A percentile compares a stretch with the other conserved stretches of the same genome.
These are phyloP conservation scores for Blastocystis sp. DNA, from an alignment of 352 stramenopile species.

Conservation along the genomic window DNA sequence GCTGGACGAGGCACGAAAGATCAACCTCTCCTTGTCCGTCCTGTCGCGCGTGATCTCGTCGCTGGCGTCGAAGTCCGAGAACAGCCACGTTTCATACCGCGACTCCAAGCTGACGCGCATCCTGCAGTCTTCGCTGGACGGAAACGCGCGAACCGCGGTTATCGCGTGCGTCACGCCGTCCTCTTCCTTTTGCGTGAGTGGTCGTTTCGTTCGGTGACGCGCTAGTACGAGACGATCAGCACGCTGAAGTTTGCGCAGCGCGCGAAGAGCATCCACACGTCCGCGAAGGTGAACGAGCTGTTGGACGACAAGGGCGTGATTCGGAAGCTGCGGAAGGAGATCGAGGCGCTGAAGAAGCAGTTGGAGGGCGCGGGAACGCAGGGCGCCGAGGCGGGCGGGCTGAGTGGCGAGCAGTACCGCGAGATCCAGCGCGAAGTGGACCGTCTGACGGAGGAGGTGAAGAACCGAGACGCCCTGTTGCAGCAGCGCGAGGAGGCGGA, in stretches of 20 bases:
- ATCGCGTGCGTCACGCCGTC: conserved; percentile 92
- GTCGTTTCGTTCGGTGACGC: conserved; percentile 61
- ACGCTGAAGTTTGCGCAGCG: conserved; percentile 89
- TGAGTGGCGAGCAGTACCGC: not conserved
- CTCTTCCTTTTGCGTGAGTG: conserved; percentile 37
- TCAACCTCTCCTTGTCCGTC: conserved; percentile 93
- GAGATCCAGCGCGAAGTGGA: not conserved
- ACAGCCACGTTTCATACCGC: conserved; percentile 90
- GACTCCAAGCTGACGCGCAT: conserved; percentile 97
- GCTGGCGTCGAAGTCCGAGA: conserved; percentile 76
- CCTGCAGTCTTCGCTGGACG: conserved; percentile 91
- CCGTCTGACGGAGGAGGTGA: too few relatives aligned
- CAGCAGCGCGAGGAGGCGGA: conserved; percentile 69
- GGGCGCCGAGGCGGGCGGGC: too few relatives aligned
- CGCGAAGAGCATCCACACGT: conserved; percentile 87
- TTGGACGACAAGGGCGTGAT: conserved; percentile 88
- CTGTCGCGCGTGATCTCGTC: conserved; percentile 90
- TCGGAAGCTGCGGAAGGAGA: conserved; percentile 84
- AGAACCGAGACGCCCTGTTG: too few relatives aligned
- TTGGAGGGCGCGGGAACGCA: conserved; percentile 79
- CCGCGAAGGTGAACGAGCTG: conserved; percentile 85
- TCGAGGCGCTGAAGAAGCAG: conserved; percentile 82
- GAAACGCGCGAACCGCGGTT: conserved; percentile 93
- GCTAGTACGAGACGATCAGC: conserved; percentile 82
- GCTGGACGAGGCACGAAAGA: conserved; percentile 93